Evolutionary conservation across 305 asterid genomes (phyloP), one percentile per base, ranked within the genome.

Genomic region (Stenogyne calaminthoides): DNA sequence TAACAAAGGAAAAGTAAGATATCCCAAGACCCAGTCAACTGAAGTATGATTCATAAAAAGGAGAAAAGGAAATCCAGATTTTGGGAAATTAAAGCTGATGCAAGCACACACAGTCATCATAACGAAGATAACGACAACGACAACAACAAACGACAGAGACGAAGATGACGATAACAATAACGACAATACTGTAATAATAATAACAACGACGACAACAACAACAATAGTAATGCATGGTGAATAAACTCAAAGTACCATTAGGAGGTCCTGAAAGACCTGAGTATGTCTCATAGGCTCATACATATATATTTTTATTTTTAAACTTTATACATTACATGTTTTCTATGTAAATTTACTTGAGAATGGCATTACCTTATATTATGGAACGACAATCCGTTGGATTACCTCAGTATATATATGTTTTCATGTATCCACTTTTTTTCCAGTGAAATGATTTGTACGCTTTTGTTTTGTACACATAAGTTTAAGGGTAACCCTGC

Each of bases 401-500:
- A 69, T 27, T 62, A 76, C 18, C 67, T 69, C 34, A 7, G 18
- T 66, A 27, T 46, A 66, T 46, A 66, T 67, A 42, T 14, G 8
- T 27, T 29, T 29, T 49, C 57, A 40, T 29, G 65, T 25, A 40
- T 19, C 44, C 18, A 5, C 3, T 16, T 34, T 15, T 49, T 65
- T 63, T 34, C 57, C 47, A 18, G 69, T n/a, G 55, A 42, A 63
- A 52, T 19, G 19, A 56, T 58, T 37, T 51, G 29, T 2, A 46
- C 6, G 46, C 70, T 76, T 70, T 16, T 44, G 27, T 22, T 65
- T 32, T 65, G 70, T 66, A 40, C 29, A 19, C 51, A 63, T 39
- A 64, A 16, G 47, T n/a, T 54, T 9, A 47, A 12, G 11, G 47
- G 64, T 64, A 42, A 58, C 56, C 42, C 37, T 46, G 63, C 27